Conservation (phyloP, 139 green algal genomes). For the Tetraselmis striata region DNA sequence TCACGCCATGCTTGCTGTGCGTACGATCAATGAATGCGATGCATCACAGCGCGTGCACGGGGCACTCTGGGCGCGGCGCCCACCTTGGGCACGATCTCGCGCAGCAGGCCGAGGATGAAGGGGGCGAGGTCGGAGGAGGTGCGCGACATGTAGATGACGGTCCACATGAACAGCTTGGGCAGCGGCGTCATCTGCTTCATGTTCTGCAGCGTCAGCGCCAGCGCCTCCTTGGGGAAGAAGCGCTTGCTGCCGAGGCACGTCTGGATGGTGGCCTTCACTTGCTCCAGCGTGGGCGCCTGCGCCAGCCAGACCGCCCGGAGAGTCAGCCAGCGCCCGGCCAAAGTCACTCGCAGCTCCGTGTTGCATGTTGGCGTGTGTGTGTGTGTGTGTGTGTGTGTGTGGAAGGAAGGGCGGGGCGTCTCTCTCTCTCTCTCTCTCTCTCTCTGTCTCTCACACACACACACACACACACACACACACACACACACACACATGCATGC, state of each 20-base stretch:
- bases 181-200: not conserved
- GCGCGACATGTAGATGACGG: not conserved
- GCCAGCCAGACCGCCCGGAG: too few species aligned
- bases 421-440: not conserved
- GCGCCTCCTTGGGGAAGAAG: not conserved
- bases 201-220: not conserved
- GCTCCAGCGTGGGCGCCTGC: not conserved
- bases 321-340: not conserved
- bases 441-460: not conserved
- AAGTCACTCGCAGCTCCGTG: too few species aligned
- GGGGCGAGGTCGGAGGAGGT: not conserved
- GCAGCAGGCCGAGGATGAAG: not conserved
- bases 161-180: not conserved
- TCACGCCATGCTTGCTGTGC: too few species aligned
- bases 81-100: not conserved
- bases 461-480: not conserved
- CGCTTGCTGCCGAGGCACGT: not conserved
- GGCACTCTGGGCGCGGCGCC: too few species aligned
- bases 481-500: not conserved
- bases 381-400: too few species aligned
- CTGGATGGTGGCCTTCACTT: not conserved
- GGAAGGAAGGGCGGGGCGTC: too few species aligned
- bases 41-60: too few species aligned
- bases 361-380: too few species aligned
- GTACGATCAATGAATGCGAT: too few species aligned